These are phyloP conservation scores for Neocatenulostroma microsporum DNA, from an alignment of 2,329 filamentous ascomycete genomes.

Conservation along the genomic window DNA sequence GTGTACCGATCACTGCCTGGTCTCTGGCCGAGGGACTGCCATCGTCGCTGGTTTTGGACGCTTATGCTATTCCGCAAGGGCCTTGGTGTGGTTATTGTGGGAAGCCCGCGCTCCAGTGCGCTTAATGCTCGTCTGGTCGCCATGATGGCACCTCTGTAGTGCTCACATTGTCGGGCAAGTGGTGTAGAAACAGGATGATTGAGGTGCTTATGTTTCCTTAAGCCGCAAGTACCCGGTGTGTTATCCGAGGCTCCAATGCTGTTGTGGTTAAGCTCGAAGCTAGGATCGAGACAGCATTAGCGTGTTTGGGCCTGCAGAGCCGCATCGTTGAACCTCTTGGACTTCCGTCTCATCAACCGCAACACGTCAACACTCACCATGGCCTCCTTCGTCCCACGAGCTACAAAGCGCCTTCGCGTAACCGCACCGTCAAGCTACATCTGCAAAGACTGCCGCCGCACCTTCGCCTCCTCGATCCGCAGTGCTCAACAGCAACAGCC, in stretches of 20 bases:
- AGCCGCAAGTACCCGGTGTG: no score
- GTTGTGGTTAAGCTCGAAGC: no score
- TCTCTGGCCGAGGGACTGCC: conserved; percentile 50
- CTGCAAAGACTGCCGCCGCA: conserved; percentile 19
- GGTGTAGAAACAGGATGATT: neutral
- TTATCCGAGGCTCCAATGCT: no score
- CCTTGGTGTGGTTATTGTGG: neutral
- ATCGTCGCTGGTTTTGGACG: conserved; percentile 33
- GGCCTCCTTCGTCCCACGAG: conserved; percentile 9
- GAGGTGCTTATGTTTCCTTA: neutral
- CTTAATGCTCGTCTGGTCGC: conserved; percentile 5
- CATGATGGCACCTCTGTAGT: neutral
- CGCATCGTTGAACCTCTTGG: neutral
- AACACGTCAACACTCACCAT: conserved; percentile 3
- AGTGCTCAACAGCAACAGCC: conserved; percentile 8
- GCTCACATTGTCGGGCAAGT: conserved; percentile 1
- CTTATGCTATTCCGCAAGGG: neutral
- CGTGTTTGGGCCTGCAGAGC: no score
- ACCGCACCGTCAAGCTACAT: conserved; percentile 10
- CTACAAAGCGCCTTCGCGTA: conserved; percentile 25
- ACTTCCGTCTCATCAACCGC: neutral
- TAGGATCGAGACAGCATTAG: no score
- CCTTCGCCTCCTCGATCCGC: conserved; percentile 13
- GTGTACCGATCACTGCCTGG: conserved; percentile 53
- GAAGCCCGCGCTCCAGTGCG: neutral